These are phyloP conservation scores for Rhododendron mucronatum DNA, from an alignment of 148 eudicot genomes.

Conservation along the genomic window DNA sequence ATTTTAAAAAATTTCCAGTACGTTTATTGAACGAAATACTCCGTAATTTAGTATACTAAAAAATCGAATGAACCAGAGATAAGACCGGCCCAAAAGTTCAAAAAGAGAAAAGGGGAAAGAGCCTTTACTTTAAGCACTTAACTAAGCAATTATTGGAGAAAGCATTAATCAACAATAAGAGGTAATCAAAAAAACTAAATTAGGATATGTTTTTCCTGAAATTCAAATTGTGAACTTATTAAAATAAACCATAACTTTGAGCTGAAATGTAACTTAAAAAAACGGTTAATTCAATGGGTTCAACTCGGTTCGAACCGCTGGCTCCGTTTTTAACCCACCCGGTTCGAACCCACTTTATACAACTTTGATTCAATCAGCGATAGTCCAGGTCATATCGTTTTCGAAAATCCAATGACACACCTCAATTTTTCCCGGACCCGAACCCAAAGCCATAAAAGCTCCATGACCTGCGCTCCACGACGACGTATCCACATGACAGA, in stretches of 20 bases:
- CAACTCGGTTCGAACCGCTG: neutral
- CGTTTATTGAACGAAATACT: neutral
- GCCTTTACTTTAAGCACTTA: neutral
- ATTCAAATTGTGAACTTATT: neutral
- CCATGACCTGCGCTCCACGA: slow-evolving; percentile 54
- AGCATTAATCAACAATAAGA: neutral
- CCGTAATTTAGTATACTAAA: neutral
- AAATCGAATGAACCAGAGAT: neutral
- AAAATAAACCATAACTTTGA: neutral
- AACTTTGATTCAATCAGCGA: neutral
- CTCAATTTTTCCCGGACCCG: slow-evolving; percentile 55
- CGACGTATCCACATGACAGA: slow-evolving; percentile 54
- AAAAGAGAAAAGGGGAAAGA: neutral
- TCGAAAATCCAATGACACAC: slow-evolving; percentile 6
- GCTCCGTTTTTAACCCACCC: neutral
- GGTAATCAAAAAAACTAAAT: neutral
- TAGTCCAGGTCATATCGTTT: slow-evolving; percentile 5
- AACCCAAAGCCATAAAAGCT: slow-evolving; percentile 43
- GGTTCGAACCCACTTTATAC: neutral
- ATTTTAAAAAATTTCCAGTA: neutral
- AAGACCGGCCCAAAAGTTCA: neutral
- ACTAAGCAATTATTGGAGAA: neutral
- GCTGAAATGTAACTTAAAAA: neutral
- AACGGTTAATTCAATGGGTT: neutral
- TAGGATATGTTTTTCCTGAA: neutral